Evolutionary conservation across 1,139 yeast species (phyloP), one percentile per base, ranked within the genome.

Genomic region (Taphrina wiesneri): DNA sequence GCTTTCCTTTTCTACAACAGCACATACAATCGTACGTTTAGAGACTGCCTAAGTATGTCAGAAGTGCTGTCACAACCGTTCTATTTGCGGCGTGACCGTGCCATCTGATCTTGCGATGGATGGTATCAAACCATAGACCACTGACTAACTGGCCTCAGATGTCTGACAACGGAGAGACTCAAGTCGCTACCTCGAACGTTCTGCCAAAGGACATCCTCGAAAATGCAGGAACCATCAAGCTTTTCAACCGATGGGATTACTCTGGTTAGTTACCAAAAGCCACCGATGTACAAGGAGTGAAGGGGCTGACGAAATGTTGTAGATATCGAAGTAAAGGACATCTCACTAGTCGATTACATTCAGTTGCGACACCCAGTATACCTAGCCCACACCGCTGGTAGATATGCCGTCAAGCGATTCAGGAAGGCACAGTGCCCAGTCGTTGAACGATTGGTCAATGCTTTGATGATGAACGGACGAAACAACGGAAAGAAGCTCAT

Each of bases 381-480:
- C 79, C 96, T 92, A 73, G 85, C 98, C 77, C 99, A 95, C 96
- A 91, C 98, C 77, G 97, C 99, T 77, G 99, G 99, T 82, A 92
- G 97, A 84, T 95, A 92, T 85, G 99, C 98, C 79, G 82, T 91
- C 84, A 93, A 93, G 90, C 92, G 99, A 85, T 95, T 95, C 90
- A 92, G 98, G 88, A 95, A 95, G 89, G 96, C 99, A 75, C 98
- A 93, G 87, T 92, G 97, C 85, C 99, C 99, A 79, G 87, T 95
- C 81, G 82, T 95, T 77, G 99, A 95, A 87, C 93, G 99, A 87
- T 87, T 95, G 81, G 92, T 99, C 84, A 93, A 93, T 93, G 89
- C 99, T 73, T 86, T 95, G 80, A 95, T 95, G 99, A 95, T 95
- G 99, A 91, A 95, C 88, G 99, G 99, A 86, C 93, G 99, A 87